Conservation (phyloP, 768 basidiomycete species). For the Auricularia auricula-judae region DNA sequence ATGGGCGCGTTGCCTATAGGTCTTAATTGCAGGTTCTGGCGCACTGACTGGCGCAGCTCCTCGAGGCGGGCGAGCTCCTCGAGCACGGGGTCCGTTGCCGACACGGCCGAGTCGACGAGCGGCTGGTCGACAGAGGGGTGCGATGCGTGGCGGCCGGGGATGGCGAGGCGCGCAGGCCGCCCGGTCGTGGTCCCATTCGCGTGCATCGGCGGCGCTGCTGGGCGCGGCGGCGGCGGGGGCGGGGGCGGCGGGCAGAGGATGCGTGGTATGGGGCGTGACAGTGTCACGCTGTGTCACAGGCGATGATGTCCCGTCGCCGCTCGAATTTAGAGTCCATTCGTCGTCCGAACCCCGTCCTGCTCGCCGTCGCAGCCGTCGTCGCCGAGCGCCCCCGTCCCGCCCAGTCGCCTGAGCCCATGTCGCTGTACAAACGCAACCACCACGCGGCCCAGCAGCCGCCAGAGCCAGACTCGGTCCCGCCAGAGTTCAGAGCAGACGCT, state of each 20-base stretch:
- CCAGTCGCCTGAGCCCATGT: background rate
- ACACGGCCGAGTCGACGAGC: background rate
- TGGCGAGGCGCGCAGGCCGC: background rate
- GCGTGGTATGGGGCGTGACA: too few species aligned
- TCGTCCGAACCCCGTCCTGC: background rate
- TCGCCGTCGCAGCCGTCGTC: background rate
- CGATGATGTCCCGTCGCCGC: background rate
- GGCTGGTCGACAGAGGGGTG: background rate
- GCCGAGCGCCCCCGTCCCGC: background rate
- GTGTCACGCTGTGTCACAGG: too few species aligned
- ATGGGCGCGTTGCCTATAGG: background rate
- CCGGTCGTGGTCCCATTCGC: background rate
- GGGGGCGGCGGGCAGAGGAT: background rate
- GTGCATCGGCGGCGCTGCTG: background rate
- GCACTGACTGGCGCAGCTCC: background rate
- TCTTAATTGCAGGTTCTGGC: background rate
- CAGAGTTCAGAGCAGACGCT: constrained; percentile 44
- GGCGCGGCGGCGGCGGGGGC: background rate
- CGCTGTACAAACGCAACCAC: background rate
- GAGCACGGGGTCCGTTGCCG: background rate
- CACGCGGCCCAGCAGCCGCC: background rate
- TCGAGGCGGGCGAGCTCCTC: background rate
- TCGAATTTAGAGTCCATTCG: background rate
- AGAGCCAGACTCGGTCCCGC: background rate
- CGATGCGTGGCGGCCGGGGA: background rate